Evolutionary conservation across 805 yeast genomes (phyloP).

Genomic region (Candida orba): DNA sequence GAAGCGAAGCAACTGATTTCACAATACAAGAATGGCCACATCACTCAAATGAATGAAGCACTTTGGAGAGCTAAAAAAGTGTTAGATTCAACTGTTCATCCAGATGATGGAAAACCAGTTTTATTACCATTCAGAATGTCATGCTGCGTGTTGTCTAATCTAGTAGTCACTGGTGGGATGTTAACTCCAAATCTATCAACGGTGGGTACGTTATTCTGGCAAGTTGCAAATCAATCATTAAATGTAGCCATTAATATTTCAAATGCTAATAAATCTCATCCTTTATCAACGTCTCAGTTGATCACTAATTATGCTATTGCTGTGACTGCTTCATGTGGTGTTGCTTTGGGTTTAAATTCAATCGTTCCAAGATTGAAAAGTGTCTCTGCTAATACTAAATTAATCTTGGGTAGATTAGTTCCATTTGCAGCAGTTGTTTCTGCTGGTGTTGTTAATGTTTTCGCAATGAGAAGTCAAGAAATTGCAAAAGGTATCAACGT

Average conservation of each 20-base stretch:
- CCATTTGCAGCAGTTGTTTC: constrained; percentile 99
- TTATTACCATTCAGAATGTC: constrained; percentile 95
- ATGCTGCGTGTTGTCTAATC: constrained; percentile 84
- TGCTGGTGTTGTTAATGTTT: constrained; percentile 95
- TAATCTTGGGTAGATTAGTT: constrained; percentile 76
- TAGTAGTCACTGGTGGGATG: constrained; percentile 97
- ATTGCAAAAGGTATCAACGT: constrained; percentile 78
- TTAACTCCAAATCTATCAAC: constrained; percentile 89
- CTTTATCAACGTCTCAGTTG: constrained; percentile 72
- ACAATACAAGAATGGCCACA: constrained; percentile 65
- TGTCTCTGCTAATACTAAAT: constrained; percentile 60
- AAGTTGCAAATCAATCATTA: constrained; percentile 91
- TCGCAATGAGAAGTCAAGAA: constrained; percentile 93
- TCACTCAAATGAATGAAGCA: constrained; percentile 61
- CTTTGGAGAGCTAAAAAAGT: constrained; percentile 85
- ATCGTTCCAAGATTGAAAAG: constrained; percentile 78
- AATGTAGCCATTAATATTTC: constrained; percentile 97
- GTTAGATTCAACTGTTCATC: constrained; percentile 89
- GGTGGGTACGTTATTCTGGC: constrained; percentile 94
- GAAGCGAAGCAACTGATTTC: constrained; percentile 59
- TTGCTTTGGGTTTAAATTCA: constrained; percentile 88
- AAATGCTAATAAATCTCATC: constrained; percentile 92
- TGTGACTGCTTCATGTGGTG: constrained; percentile 90
- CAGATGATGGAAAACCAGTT: constrained; percentile 94
- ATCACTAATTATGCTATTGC: constrained; percentile 78